A percentile compares a stretch with the other conserved stretches of the same genome.
These are phyloP conservation scores for Thraustochytrium sp. DNA, from an alignment of 352 stramenopile species.

Conservation along the genomic window DNA sequence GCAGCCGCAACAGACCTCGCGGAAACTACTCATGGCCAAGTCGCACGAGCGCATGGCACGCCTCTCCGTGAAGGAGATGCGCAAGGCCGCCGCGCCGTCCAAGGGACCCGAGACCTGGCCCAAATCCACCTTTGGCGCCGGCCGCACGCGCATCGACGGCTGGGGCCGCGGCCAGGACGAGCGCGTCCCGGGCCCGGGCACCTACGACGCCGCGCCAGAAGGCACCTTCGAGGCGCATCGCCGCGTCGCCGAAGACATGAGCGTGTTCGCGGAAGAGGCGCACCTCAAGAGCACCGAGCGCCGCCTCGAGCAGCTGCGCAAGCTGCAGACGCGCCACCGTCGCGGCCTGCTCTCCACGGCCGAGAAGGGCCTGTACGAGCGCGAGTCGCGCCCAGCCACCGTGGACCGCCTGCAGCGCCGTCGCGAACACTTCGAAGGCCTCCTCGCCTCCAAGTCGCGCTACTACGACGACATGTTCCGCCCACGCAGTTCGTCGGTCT, in stretches of 20 bases:
- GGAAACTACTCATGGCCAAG: background rate
- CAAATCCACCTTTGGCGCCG: constrained; percentile 9
- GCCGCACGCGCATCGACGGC: background rate
- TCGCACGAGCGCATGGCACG: background rate
- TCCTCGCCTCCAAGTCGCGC: background rate
- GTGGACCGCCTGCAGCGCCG: background rate
- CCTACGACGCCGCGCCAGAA: background rate
- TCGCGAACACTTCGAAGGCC: constrained; percentile 9
- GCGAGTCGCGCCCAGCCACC: background rate
- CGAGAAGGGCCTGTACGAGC: constrained; percentile 21
- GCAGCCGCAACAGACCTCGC: background rate
- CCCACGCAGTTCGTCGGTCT: background rate
- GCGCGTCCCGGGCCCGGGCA: background rate
- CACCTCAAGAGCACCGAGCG: background rate
- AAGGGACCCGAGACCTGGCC: background rate
- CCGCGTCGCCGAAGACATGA: background rate
- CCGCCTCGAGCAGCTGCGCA: background rate
- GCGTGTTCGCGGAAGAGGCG: background rate
- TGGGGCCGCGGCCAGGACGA: background rate
- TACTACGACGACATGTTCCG: constrained; percentile 18
- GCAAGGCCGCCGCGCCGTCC: no score
- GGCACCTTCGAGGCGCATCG: constrained; percentile 12
- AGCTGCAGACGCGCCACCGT: background rate
- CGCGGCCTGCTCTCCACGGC: background rate
- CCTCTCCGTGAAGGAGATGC: background rate